A percentile compares a stretch with the other conserved stretches of the same genome.
Evolutionary conservation across 805 yeast genomes (phyloP).

Genomic region (Candida michaelii): DNA sequence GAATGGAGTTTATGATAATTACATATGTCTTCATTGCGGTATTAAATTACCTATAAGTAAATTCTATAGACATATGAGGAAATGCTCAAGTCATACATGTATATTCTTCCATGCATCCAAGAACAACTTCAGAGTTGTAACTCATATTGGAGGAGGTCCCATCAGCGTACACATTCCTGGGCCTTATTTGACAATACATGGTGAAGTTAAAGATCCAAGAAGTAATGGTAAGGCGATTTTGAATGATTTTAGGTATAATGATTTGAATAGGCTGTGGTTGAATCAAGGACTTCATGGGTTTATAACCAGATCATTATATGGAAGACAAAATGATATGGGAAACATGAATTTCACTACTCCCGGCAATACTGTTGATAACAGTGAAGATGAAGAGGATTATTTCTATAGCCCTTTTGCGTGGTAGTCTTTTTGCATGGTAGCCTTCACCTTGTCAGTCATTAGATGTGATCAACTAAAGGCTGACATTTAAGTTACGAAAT

Average conservation of each 20-base stretch:
- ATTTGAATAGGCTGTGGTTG: constrained; percentile 61
- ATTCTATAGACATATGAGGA: constrained; percentile 25
- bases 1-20: constrained; percentile 21
- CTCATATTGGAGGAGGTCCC: constrained; percentile 25
- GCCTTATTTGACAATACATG: constrained; percentile 73
- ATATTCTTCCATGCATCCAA: constrained; percentile 27
- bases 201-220: constrained; percentile 64
- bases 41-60: constrained; percentile 16
- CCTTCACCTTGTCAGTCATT: no score
- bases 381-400: constrained; percentile 14
- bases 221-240: constrained; percentile 58
- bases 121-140: constrained; percentile 25
- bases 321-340: constrained; percentile 19
- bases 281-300: constrained; percentile 56
- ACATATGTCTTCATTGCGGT: constrained; percentile 40
- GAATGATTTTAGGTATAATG: constrained; percentile 51
- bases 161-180: constrained; percentile 47
- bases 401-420: constrained; percentile 15
- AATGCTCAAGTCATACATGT: constrained; percentile 24
- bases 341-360: constrained; percentile 8
- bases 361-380: constrained; percentile 6
- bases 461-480: no score
- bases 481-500: no score
- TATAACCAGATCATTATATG: constrained; percentile 34
- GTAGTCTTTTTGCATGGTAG: no score